Conservation (phyloP, 2,329 filamentous ascomycete species). For the Drechslera avenae region DNA sequence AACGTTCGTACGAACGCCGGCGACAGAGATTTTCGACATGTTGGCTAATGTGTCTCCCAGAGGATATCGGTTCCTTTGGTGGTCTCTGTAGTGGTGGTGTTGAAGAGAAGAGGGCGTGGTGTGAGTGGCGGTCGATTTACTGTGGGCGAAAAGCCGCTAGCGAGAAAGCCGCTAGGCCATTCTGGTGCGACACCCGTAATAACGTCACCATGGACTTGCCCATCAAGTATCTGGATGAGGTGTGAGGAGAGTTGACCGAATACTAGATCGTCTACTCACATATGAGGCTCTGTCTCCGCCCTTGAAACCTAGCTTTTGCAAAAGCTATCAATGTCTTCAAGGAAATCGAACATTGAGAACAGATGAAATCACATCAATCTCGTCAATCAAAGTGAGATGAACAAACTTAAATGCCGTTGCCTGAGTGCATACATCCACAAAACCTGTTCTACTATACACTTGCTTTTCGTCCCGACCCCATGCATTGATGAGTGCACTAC, state of each 20-base stretch:
- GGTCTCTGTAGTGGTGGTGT: constrained; percentile 44
- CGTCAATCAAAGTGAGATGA: not conserved
- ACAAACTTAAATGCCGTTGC: not conserved
- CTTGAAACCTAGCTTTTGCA: no score
- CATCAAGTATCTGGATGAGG: no score
- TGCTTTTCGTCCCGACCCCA: constrained; percentile 26
- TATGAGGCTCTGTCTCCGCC: no score
- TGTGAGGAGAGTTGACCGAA: no score
- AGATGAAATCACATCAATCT: not conserved
- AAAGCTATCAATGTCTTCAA: no score
- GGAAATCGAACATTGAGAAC: not conserved
- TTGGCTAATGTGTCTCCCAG: constrained; percentile 57
- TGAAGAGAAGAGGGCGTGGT: constrained; percentile 22
- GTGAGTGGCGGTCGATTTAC: constrained; percentile 22
- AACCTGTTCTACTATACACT: constrained; percentile 32
- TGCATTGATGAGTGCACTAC: constrained; percentile 21
- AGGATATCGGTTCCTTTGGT: constrained; percentile 48
- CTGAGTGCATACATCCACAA: constrained; percentile 9
- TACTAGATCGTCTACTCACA: no score
- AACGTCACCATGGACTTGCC: not conserved
- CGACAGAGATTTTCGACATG: constrained; percentile 87
- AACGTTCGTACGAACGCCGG: constrained; percentile 96
- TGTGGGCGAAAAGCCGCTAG: constrained; percentile 22
- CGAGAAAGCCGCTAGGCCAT: constrained; percentile 15
- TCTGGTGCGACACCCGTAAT: not conserved